A percentile compares a stretch with the other conserved stretches of the same genome.
phyloP scores from a whole-genome alignment of 495 filamentous ascomycete species.

The Tirmania nivea region DNA sequence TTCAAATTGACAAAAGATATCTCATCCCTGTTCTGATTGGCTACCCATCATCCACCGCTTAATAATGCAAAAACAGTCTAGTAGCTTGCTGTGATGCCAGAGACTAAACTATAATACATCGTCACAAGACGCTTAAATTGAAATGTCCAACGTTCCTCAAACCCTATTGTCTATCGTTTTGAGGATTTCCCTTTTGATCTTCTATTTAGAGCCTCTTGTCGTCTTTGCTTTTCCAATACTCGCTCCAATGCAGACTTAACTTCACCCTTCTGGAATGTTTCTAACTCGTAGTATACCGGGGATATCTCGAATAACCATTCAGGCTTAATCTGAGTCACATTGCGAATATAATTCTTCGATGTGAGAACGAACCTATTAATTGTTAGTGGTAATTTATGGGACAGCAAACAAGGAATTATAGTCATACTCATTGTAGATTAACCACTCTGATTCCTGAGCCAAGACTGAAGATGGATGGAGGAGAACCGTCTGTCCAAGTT shows the following conservation, averaged over 20 bases:
- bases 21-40: too few species aligned
- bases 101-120: too few species aligned
- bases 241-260: conserved; percentile 55
- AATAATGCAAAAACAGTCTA: too few species aligned
- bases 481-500: conserved; percentile 42
- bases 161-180: too few species aligned
- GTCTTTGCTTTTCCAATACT: conserved; percentile 49
- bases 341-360: conserved; percentile 73
- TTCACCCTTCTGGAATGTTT: conserved; percentile 62
- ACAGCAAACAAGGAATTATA: not conserved
- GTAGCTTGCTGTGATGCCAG: too few species aligned
- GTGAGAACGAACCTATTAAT: conserved; percentile 55
- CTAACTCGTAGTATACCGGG: conserved; percentile 75
- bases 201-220: conserved; percentile 42
- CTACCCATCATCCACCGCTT: too few species aligned
- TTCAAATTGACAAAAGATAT: too few species aligned
- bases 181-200: not conserved
- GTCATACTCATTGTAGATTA: conserved; percentile 67
- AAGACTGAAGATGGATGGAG: conserved; percentile 83
- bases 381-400: not conserved
- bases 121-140: too few species aligned
- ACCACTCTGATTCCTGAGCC: conserved; percentile 74
- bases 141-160: too few species aligned
- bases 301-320: conserved; percentile 94
- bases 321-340: conserved; percentile 40